Conservation (phyloP, 78 protist species). For the Dictyostelium capitatum region DNA sequence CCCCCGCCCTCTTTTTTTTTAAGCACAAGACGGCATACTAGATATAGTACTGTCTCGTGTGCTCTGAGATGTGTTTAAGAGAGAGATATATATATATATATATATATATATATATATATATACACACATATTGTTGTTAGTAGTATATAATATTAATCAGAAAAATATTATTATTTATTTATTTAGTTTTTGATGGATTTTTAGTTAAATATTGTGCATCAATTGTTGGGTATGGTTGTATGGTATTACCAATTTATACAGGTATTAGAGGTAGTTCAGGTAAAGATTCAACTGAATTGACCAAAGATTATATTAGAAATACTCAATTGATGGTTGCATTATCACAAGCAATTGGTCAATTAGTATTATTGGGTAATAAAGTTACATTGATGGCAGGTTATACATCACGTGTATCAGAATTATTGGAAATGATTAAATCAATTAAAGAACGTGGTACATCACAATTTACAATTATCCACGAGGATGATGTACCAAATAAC, state of each 20-base stretch:
- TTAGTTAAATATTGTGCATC: slow-evolving; percentile 89
- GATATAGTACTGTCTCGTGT: too few species aligned
- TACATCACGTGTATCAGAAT: slow-evolving; percentile 86
- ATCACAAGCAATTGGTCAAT: slow-evolving; percentile 83
- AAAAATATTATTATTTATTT: too few species aligned
- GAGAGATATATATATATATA: too few species aligned
- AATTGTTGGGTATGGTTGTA: slow-evolving; percentile 89
- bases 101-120: too few species aligned
- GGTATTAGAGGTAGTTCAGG: slow-evolving; percentile 55
- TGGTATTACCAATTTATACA: slow-evolving; percentile 83
- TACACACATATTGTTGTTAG: too few species aligned
- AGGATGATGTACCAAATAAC: slow-evolving; percentile 32
- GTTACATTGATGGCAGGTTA: slow-evolving; percentile 85
- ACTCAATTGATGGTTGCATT: slow-evolving; percentile 79
- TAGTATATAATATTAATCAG: slow-evolving; percentile 17
- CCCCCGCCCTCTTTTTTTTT: not conserved
- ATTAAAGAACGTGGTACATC: slow-evolving; percentile 70
- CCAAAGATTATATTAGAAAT: slow-evolving; percentile 85
- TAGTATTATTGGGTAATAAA: slow-evolving; percentile 83
- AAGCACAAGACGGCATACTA: too few species aligned
- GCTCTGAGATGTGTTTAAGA: too few species aligned
- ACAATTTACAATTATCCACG: slow-evolving; percentile 56
- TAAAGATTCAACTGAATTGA: slow-evolving; percentile 82
- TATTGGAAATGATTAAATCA: slow-evolving; percentile 71
- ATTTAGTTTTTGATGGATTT: slow-evolving; percentile 80